Evolutionary conservation across 306 rosid species (phyloP).

Genomic region (Rubus idaeus): DNA sequence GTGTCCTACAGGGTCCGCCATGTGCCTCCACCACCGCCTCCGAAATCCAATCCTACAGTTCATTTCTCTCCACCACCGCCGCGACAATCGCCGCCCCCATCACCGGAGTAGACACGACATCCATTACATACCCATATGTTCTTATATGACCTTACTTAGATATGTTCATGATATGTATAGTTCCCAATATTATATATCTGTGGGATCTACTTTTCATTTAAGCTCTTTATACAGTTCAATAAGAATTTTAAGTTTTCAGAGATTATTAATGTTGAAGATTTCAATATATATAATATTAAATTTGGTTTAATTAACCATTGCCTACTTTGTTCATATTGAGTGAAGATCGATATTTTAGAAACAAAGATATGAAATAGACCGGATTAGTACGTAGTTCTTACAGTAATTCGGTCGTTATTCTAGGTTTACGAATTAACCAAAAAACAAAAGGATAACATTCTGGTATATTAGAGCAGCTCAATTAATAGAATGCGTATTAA

Average conservation of each 20-base stretch:
- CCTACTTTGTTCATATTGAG: too few relatives aligned
- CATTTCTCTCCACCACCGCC: constrained; percentile 7
- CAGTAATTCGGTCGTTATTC: too few relatives aligned
- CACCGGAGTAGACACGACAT: neutral
- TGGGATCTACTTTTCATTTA: neutral
- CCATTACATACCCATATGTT: neutral
- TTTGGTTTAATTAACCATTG: too few relatives aligned
- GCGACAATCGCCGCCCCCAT: neutral
- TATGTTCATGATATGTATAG: neutral
- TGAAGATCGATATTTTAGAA: too few relatives aligned
- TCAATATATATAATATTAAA: too few relatives aligned
- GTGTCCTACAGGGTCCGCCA: neutral
- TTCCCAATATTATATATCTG: neutral
- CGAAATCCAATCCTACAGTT: neutral
- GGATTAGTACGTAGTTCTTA: too few relatives aligned
- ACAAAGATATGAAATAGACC: too few relatives aligned
- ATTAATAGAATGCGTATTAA: too few relatives aligned
- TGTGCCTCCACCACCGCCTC: constrained; percentile 12
- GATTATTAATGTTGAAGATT: too few relatives aligned
- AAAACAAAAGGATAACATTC: too few relatives aligned
- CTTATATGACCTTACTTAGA: neutral
- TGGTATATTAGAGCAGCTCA: too few relatives aligned
- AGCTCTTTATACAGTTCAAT: neutral
- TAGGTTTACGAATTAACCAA: too few relatives aligned
- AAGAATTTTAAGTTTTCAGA: neutral